phyloP scores from a whole-genome alignment of 208 protist species.

The Leishmania amazonensis region DNA sequence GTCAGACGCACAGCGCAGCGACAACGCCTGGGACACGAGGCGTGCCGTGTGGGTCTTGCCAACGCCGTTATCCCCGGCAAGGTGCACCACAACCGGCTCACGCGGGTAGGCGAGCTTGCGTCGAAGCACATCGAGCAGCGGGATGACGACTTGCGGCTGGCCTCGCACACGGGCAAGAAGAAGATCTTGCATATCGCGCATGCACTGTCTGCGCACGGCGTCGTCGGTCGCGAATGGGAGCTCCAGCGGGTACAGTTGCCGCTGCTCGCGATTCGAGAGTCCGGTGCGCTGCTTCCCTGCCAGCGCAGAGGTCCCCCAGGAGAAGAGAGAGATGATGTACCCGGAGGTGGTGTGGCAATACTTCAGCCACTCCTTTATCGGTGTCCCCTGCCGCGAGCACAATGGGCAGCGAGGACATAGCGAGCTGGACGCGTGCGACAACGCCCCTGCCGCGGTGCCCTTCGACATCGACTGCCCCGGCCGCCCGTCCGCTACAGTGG shows the following conservation, averaged over 20 bases:
- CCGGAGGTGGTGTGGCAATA: constrained; percentile 43
- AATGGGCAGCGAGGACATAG: constrained; percentile 55
- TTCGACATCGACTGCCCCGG: background rate
- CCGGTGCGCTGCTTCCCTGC: constrained; percentile 1
- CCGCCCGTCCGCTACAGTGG: background rate
- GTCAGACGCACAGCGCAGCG: constrained; percentile 40
- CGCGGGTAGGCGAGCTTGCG: constrained; percentile 59
- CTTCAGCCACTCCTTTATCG: constrained; percentile 23
- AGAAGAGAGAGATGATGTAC: constrained; percentile 31
- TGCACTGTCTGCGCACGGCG: constrained; percentile 36
- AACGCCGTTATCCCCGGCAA: constrained; percentile 83
- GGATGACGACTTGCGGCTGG: constrained; percentile 53
- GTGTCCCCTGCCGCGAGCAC: constrained; percentile 34
- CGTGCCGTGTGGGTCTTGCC: constrained; percentile 79
- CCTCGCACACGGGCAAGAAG: constrained; percentile 51
- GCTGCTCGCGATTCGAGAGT: constrained; percentile 15
- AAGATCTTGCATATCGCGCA: constrained; percentile 50
- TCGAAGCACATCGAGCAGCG: constrained; percentile 50
- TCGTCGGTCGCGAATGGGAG: constrained; percentile 57
- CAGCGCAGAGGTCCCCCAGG: constrained; percentile 20
- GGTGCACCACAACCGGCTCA: constrained; percentile 77
- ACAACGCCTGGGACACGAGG: constrained; percentile 67
- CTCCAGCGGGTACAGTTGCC: constrained; percentile 38
- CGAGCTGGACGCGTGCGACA: background rate
- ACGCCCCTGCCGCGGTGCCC: background rate